Percentiles rank a stretch among this genome's conserved stretches.
Evolutionary conservation across 2,329 filamentous ascomycete species (phyloP).

Genomic region (Fusarium incarnatum): DNA sequence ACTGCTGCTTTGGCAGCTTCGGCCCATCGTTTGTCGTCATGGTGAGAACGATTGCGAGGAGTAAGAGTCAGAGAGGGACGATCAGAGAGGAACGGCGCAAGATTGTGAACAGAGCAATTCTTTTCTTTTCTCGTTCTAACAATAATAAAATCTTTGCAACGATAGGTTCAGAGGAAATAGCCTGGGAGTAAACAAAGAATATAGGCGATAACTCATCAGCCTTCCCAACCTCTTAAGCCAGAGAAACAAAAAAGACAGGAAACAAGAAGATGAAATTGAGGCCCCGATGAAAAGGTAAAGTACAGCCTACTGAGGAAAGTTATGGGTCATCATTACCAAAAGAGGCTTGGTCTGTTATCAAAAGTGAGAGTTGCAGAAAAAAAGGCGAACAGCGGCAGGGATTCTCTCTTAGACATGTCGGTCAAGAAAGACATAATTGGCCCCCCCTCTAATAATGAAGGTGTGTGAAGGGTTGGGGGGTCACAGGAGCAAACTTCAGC

Average conservation of each 20-base stretch:
- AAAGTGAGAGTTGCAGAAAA: constrained; percentile 17
- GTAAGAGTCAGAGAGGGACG: not conserved
- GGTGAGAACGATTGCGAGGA: constrained; percentile 23
- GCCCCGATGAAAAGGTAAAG: constrained; percentile 12
- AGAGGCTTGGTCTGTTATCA: constrained; percentile 17
- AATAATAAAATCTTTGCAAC: not conserved
- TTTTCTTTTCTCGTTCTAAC: constrained; percentile 9
- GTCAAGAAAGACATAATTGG: constrained; percentile 23
- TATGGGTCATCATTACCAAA: constrained; percentile 26
- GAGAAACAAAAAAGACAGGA: constrained; percentile 6
- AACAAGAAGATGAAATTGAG: constrained; percentile 1
- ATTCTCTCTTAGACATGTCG: constrained; percentile 6
- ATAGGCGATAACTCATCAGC: constrained; percentile 10
- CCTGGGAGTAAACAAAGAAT: not conserved
- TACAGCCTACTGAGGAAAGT: constrained; percentile 10
- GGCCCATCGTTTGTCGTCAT: constrained; percentile 53
- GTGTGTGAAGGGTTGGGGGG: constrained; percentile 11
- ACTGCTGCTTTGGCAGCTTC: constrained; percentile 80
- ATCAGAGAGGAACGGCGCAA: constrained; percentile 5
- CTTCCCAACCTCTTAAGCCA: constrained; percentile 7
- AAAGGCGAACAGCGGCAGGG: constrained; percentile 18
- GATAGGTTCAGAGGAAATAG: not conserved
- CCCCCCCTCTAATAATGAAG: not conserved
- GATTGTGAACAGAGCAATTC: constrained; percentile 7
- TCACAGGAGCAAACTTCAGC: constrained; percentile 28